A percentile compares a stretch with the other conserved stretches of the same genome.
Conservation (phyloP, 2,329 filamentous ascomycete species). For the Pseudopyricularia cyperi region DNA sequence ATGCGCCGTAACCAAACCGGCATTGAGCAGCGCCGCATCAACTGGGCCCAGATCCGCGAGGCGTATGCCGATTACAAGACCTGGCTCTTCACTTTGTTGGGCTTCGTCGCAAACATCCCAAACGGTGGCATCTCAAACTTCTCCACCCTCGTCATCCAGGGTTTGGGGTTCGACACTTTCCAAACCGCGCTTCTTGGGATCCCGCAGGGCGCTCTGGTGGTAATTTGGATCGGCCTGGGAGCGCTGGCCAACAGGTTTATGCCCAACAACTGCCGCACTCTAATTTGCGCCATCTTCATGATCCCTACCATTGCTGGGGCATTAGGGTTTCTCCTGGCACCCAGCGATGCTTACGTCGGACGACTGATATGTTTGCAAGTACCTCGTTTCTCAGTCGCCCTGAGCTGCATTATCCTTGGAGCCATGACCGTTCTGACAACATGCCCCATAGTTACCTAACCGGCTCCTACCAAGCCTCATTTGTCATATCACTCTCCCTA, state of each 20-base stretch:
- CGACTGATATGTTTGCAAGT: conserved; percentile 39
- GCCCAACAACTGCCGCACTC: conserved; percentile 33
- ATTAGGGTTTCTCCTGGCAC: conserved; percentile 42
- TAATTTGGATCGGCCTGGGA: conserved; percentile 26
- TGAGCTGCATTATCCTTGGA: conserved; percentile 2
- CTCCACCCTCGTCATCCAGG: conserved; percentile 44
- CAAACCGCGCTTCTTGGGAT: conserved; percentile 24
- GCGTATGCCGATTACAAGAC: conserved; percentile 45
- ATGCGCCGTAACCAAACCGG: conserved; percentile 45
- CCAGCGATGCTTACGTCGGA: conserved; percentile 32
- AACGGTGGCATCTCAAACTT: conserved; percentile 51
- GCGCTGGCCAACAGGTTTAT: conserved; percentile 23
- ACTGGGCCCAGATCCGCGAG: conserved; percentile 40
- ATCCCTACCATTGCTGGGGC: conserved; percentile 46
- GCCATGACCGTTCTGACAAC: not conserved
- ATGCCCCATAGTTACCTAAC: conserved; percentile 14
- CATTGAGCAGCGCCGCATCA: conserved; percentile 41
- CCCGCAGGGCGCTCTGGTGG: conserved; percentile 21
- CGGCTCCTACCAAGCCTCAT: conserved; percentile 25
- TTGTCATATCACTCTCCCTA: conserved; percentile 26
- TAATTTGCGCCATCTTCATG: conserved; percentile 42
- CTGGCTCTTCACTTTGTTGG: conserved; percentile 43
- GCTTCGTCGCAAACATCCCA: conserved; percentile 36
- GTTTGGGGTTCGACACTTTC: conserved; percentile 35
- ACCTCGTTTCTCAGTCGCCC: not conserved